phyloP scores from a whole-genome alignment of 164 flowering plant species.

The Tetrastigma voinierianum region DNA sequence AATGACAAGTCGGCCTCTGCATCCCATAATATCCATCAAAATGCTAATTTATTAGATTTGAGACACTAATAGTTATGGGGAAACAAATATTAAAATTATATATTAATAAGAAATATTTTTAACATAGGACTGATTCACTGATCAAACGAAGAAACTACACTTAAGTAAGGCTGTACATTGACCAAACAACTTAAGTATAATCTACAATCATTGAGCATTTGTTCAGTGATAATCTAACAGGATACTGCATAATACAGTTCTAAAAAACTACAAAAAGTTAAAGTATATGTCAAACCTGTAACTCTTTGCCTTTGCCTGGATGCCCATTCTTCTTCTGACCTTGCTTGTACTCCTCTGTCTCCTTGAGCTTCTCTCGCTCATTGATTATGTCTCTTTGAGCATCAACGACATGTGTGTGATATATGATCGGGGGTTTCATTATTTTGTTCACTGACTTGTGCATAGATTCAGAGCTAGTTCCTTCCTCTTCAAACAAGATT shows the following conservation, averaged over 20 bases:
- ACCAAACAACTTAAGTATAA: too few species aligned
- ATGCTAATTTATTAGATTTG: too few species aligned
- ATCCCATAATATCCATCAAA: too few species aligned
- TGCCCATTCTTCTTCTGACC: slow-evolving; percentile 79
- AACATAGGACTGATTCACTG: too few species aligned
- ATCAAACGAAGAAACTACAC: too few species aligned
- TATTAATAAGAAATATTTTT: too few species aligned
- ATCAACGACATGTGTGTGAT: slow-evolving; percentile 4
- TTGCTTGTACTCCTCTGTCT: slow-evolving; percentile 74
- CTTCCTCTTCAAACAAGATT: background rate
- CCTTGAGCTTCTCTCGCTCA: slow-evolving; percentile 74
- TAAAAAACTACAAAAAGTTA: too few species aligned
- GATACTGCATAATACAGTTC: background rate
- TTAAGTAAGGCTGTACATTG: too few species aligned
- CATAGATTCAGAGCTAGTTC: background rate
- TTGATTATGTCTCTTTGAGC: slow-evolving; percentile 32
- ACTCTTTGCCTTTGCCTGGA: slow-evolving; percentile 57
- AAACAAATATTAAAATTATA: too few species aligned
- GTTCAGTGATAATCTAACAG: background rate
- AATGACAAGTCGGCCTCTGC: too few species aligned
- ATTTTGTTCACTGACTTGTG: background rate
- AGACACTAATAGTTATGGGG: too few species aligned
- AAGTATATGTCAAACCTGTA: slow-evolving; percentile 54
- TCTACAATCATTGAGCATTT: too few species aligned
- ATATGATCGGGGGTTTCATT: background rate